These are phyloP conservation scores for Omphalotus guepiniiformis DNA, from an alignment of 768 basidiomycete genomes.

Conservation along the genomic window DNA sequence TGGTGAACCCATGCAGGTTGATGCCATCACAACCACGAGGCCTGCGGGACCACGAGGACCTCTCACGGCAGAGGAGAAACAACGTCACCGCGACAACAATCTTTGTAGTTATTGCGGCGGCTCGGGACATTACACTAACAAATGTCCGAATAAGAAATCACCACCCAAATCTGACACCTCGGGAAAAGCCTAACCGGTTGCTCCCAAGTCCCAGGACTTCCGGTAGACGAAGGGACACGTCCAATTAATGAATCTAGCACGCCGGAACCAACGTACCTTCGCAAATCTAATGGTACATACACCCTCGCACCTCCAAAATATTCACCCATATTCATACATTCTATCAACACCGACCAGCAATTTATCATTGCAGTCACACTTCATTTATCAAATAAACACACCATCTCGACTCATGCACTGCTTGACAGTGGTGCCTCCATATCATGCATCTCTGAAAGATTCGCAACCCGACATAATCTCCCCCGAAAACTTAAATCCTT, in stretches of 20 bases:
- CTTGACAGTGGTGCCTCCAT: no score
- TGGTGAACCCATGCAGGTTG: no score
- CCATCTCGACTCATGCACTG: slow-evolving; percentile 19
- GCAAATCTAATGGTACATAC: background rate
- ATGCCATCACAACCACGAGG: no score
- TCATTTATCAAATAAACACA: slow-evolving; percentile 16
- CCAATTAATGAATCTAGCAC: background rate
- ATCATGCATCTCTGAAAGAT: slow-evolving; percentile 36
- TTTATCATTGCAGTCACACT: slow-evolving; percentile 18
- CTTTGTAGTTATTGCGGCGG: no score
- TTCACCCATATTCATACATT: slow-evolving; percentile 7
- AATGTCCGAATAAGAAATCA: slow-evolving; percentile 18
- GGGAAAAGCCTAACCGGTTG: slow-evolving; percentile 19
- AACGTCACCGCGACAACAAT: no score
- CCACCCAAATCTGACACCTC: background rate
- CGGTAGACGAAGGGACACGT: slow-evolving; percentile 9
- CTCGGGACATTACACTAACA: no score
- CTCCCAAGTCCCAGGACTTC: slow-evolving; percentile 12
- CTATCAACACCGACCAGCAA: slow-evolving; percentile 13
- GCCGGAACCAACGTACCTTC: background rate
- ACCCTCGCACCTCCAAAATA: background rate
- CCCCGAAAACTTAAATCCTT: slow-evolving; percentile 22
- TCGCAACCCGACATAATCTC: slow-evolving; percentile 28
- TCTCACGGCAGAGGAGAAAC: no score
- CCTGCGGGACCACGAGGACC: no score